phyloP scores from a whole-genome alignment of 768 basidiomycete genomes.

The Suillus luteus region DNA sequence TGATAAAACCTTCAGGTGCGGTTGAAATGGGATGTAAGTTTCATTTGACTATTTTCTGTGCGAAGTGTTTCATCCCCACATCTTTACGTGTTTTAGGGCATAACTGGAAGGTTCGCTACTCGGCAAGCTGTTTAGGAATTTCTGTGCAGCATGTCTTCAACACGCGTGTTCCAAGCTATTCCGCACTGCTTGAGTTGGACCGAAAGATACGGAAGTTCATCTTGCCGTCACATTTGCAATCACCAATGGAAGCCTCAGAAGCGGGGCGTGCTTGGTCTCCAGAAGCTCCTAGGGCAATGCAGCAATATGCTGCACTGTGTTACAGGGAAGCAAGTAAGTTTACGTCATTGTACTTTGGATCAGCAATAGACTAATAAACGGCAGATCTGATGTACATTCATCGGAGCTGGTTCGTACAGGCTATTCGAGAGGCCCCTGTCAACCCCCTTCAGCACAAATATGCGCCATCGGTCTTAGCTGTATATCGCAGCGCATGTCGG shows the following conservation, averaged over 20 bases:
- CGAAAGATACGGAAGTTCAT: constrained; percentile 52
- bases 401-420: constrained; percentile 50
- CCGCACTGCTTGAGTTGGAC: constrained; percentile 50
- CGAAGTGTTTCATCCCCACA: constrained; percentile 20
- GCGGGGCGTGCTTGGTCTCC: constrained; percentile 41
- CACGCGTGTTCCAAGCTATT: constrained; percentile 41
- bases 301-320: constrained; percentile 45
- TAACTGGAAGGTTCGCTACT: constrained; percentile 48
- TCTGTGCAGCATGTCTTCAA: constrained; percentile 46
- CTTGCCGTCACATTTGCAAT: constrained; percentile 45
- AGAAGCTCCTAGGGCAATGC: constrained; percentile 42
- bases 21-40: constrained; percentile 46
- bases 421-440: constrained; percentile 42
- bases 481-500: constrained; percentile 45
- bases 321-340: constrained; percentile 48
- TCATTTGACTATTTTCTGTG: background rate
- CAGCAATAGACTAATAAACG: background rate
- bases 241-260: constrained; percentile 36
- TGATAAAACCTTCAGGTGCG: constrained; percentile 35
- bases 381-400: constrained; percentile 49
- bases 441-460: constrained; percentile 48
- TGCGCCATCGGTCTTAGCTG: constrained; percentile 46
- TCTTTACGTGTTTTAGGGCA: constrained; percentile 32
- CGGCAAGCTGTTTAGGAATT: constrained; percentile 45
- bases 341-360: background rate